Base-by-base conservation (phyloP, 2,329 filamentous ascomycete species). In the Penicillium sp. region DNA sequence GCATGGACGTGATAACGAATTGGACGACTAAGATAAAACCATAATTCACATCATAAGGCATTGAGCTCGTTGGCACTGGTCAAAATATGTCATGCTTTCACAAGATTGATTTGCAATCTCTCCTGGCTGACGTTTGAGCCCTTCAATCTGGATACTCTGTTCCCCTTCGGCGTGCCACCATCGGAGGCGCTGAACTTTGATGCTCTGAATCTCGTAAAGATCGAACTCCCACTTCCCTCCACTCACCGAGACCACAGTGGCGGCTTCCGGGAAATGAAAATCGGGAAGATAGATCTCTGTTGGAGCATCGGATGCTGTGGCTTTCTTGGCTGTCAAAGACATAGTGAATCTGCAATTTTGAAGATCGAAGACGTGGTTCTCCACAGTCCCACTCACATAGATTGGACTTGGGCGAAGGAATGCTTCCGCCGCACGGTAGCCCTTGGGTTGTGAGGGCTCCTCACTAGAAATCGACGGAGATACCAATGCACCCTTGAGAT, bases 161-260 rank as follows among this genome's bases (percentile, higher is more conserved):
- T 92, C 86, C 2, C 93, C 95, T 55, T 89, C 88, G 1, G 85
- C 86, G 75, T 99, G 93, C 93, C 93, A 97, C 95, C 95, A 99
- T 65, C 85, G 86, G 61, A 99, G 77, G 62, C 84, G 84, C 77
- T 97, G 93, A 58, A 91, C 79, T 64, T 86, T 78, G 5, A 85
- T 86, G 0, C 85, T 86, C 60, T 90, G 85, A 9, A 86, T 83
- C 55, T 92, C 89, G 58, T 92, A 87, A 5, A 80, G 83, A 63
- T 86, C 86, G 59, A 98, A 91, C 64, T 89, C 87, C 93, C 93
- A 99, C 70, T 93, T 95, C 7, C 96, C 96, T 0, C 89, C 90
- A 50, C 86, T 91, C 27, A 92, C 89, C 53, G 89, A 84, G 4
- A 99, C 86, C 0, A 82, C 82, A 39, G 87, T 90, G 45, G 85